phyloP scores from a whole-genome alignment of 192 early-diverging fungal species.

The Backusella tuberculispora region DNA sequence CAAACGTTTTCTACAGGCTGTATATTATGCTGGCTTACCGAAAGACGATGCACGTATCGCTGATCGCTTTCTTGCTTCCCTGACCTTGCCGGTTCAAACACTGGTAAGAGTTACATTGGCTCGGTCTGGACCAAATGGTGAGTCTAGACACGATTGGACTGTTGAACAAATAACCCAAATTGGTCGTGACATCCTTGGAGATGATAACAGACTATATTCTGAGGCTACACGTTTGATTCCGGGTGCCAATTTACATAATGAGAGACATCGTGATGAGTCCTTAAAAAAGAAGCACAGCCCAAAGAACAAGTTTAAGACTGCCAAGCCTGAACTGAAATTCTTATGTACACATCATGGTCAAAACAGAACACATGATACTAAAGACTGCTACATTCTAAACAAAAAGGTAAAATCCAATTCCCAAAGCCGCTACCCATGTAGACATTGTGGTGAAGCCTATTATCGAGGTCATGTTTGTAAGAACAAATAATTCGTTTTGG shows the following conservation, averaged over 20 bases:
- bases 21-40: constrained; percentile 1
- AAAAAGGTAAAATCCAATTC: not conserved
- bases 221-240: not conserved
- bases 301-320: not conserved
- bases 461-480: not conserved
- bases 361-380: not conserved
- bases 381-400: not conserved
- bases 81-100: not conserved
- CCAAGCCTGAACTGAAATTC: not conserved
- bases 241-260: not conserved
- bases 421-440: not conserved
- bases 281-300: not conserved
- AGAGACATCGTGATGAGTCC: not conserved
- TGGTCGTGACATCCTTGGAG: constrained; percentile 5
- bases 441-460: not conserved
- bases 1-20: not conserved
- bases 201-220: not conserved
- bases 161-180: not conserved
- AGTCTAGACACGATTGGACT: not conserved
- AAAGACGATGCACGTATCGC: not conserved
- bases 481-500: not conserved
- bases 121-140: not conserved
- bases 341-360: not conserved
- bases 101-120: not conserved
- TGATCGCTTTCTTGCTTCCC: not conserved